Percentiles rank a stretch among this genome's conserved stretches.
phyloP scores from a whole-genome alignment of 176 grass and related monocot genomes.

The Echinochloa phyllopogon region DNA sequence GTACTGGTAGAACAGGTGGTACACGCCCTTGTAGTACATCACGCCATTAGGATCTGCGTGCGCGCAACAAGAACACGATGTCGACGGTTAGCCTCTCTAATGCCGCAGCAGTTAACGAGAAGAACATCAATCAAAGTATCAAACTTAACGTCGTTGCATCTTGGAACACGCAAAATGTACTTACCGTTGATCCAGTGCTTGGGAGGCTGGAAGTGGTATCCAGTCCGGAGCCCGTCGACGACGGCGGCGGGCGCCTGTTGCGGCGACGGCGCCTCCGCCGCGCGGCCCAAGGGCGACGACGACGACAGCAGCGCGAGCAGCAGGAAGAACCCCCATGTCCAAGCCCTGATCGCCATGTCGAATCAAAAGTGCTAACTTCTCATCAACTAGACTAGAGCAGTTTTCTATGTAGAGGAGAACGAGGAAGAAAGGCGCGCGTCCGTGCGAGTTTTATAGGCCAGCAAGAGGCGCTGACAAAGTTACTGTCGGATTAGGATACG shows the following conservation, averaged over 20 bases:
- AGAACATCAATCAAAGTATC: background rate
- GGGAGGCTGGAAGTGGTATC: constrained; percentile 79
- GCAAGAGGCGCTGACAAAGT: background rate
- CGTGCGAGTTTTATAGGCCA: background rate
- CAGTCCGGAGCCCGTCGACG: constrained; percentile 41
- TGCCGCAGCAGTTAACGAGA: background rate
- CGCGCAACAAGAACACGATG: background rate
- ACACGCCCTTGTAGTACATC: constrained; percentile 66
- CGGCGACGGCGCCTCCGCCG: constrained; percentile 42
- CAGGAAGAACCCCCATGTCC: constrained; percentile 26
- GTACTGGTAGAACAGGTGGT: constrained; percentile 84
- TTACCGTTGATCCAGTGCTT: constrained; percentile 82
- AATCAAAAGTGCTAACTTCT: constrained; percentile 22
- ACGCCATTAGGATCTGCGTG: constrained; percentile 59
- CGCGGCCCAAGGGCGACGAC: background rate
- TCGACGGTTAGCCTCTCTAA: background rate
- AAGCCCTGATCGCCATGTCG: constrained; percentile 17
- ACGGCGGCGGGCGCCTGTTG: constrained; percentile 17
- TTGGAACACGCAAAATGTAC: background rate
- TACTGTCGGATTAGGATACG: background rate
- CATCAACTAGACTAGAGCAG: background rate
- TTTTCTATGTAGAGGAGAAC: background rate
- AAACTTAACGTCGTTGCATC: background rate
- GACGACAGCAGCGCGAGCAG: constrained; percentile 30
- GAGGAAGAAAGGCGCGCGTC: background rate